Conservation (phyloP, 148 eudicot species). For the Polygonum aviculare region DNA sequence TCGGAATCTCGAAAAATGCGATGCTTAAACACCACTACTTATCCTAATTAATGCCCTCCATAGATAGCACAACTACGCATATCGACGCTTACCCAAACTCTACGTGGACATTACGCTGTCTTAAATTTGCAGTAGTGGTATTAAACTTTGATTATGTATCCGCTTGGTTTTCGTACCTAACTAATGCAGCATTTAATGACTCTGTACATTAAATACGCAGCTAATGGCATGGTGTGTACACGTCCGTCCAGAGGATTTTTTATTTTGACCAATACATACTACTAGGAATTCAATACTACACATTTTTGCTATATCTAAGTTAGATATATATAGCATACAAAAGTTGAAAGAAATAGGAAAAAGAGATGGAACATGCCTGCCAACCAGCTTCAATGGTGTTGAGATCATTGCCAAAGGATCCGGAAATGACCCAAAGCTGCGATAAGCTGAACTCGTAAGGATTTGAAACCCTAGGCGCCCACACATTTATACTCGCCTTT, state of each 20-base stretch:
- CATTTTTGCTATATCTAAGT: too few species aligned
- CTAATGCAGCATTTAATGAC: background rate
- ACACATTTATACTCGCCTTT: slow-evolving; percentile 83
- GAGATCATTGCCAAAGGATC: slow-evolving; percentile 89
- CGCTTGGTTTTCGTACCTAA: background rate
- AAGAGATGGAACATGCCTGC: slow-evolving; percentile 48
- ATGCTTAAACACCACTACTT: background rate
- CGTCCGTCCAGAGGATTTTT: background rate
- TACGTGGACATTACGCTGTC: slow-evolving; percentile 8
- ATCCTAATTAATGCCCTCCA: background rate
- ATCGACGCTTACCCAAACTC: background rate
- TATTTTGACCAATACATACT: too few species aligned
- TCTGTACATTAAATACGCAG: background rate
- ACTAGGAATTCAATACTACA: too few species aligned
- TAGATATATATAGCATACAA: too few species aligned
- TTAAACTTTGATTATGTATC: background rate
- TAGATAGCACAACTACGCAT: background rate
- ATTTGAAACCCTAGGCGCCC: slow-evolving; percentile 66
- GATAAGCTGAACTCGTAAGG: slow-evolving; percentile 89
- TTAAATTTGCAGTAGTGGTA: background rate
- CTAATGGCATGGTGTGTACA: background rate
- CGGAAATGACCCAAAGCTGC: slow-evolving; percentile 92
- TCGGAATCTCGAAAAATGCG: background rate
- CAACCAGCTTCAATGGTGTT: slow-evolving; percentile 99
- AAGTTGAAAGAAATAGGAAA: background rate